These are phyloP conservation scores for Tetrastigma voinierianum DNA, from an alignment of 164 flowering plant species.

Conservation along the genomic window DNA sequence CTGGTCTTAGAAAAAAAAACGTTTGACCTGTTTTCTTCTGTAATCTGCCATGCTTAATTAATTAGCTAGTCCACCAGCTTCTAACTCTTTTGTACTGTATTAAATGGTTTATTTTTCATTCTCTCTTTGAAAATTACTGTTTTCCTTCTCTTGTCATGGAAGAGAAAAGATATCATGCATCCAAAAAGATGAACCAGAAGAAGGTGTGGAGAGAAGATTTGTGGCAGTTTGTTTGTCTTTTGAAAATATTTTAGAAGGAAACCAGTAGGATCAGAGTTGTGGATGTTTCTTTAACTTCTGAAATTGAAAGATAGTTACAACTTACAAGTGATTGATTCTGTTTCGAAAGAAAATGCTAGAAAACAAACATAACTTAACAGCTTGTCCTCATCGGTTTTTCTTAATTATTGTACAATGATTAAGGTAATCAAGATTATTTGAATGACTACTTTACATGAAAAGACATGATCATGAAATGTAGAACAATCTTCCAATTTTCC, in stretches of 20 bases:
- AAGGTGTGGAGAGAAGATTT: not conserved
- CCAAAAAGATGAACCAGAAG: not conserved
- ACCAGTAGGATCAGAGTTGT: not conserved
- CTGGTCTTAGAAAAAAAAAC: conserved; percentile 15
- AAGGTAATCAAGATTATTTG: too few species aligned
- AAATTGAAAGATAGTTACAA: conserved; percentile 9
- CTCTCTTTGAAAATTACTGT: not conserved
- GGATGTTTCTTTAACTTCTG: conserved; percentile 2
- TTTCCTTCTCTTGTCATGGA: not conserved
- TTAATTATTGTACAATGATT: not conserved
- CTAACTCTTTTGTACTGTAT: too few species aligned
- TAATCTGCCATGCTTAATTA: too few species aligned
- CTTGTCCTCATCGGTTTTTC: conserved; percentile 2
- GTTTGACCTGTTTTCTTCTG: not conserved
- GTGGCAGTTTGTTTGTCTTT: conserved; percentile 8
- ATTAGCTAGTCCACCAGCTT: too few species aligned
- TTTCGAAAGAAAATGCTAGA: not conserved
- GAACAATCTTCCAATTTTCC: too few species aligned
- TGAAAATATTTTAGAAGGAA: not conserved
- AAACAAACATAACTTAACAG: not conserved
- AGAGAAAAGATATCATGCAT: not conserved
- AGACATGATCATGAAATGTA: too few species aligned
- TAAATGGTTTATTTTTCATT: not conserved
- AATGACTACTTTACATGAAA: too few species aligned
- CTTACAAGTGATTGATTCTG: not conserved